Evolutionary conservation across 352 stramenopile genomes (phyloP).

Genomic region (Phytophthora europaea): DNA sequence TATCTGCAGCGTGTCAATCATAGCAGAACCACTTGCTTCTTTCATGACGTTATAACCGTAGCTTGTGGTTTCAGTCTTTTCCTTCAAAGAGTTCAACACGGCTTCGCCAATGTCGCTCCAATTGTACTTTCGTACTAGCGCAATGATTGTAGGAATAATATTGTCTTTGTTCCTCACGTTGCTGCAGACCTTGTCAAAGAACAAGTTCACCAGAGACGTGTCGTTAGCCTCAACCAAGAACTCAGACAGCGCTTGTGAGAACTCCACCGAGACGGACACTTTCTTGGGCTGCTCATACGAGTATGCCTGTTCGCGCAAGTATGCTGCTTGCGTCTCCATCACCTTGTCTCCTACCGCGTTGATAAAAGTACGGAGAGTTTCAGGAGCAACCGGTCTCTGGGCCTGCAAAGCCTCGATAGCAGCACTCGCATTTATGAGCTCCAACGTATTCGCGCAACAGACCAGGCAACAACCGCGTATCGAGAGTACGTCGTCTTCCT

Average conservation of each 20-base stretch:
- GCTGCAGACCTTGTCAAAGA: slow-evolving; percentile 17
- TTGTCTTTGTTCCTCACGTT: slow-evolving; percentile 11
- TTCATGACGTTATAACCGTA: background rate
- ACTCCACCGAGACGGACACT: background rate
- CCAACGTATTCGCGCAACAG: slow-evolving; percentile 4
- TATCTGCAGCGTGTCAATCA: slow-evolving; percentile 5
- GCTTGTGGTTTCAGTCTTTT: background rate
- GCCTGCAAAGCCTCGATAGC: slow-evolving; percentile 9
- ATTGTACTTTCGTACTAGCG: slow-evolving; percentile 12
- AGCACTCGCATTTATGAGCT: slow-evolving; percentile 9
- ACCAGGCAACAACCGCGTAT: slow-evolving; percentile 22
- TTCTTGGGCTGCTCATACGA: background rate
- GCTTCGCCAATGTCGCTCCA: slow-evolving; percentile 17
- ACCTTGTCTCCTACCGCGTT: background rate
- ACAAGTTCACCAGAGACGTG: slow-evolving; percentile 11
- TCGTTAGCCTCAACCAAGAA: slow-evolving; percentile 18
- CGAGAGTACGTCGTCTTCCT: slow-evolving; percentile 24
- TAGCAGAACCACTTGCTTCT: background rate
- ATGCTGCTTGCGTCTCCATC: background rate
- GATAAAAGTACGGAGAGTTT: slow-evolving; percentile 15
- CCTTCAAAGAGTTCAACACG: slow-evolving; percentile 2
- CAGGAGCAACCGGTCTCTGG: slow-evolving; percentile 3
- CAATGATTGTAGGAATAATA: background rate
- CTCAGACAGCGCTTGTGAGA: background rate
- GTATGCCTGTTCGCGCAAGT: background rate